These are phyloP conservation scores for Phoenix roebelenii DNA, from an alignment of 176 grass and related monocot genomes.

Conservation along the genomic window DNA sequence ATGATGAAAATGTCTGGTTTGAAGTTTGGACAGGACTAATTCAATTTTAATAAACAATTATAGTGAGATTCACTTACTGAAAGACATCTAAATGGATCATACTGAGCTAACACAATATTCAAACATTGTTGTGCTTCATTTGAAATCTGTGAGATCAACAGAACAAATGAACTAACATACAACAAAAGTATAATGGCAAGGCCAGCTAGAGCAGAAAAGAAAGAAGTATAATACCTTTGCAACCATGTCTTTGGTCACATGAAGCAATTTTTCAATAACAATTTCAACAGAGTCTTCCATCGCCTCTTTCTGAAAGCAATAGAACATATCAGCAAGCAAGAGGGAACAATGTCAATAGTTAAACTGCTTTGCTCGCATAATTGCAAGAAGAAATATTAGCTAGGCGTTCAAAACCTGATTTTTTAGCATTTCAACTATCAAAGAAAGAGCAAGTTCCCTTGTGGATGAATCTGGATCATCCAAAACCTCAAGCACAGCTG, in stretches of 20 bases:
- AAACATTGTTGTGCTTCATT: slow-evolving; percentile 85
- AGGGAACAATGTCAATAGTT: too few relatives aligned
- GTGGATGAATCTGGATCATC: slow-evolving; percentile 75
- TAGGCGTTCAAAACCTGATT: slow-evolving; percentile 48
- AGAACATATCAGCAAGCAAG: slow-evolving; percentile 4
- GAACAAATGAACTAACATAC: slow-evolving; percentile 22
- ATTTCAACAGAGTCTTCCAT: slow-evolving; percentile 96
- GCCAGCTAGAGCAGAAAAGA: slow-evolving; percentile 3
- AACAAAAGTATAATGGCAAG: slow-evolving; percentile 15
- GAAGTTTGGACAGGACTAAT: slow-evolving; percentile 4
- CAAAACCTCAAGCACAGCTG: slow-evolving; percentile 75
- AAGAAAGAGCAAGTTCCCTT: slow-evolving; percentile 71
- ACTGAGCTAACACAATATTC: slow-evolving; percentile 62
- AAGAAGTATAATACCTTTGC: slow-evolving; percentile 46
- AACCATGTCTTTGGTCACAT: slow-evolving; percentile 69
- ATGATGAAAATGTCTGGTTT: slow-evolving; percentile 14
- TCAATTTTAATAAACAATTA: neutral
- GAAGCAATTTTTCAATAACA: slow-evolving; percentile 90
- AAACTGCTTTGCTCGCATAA: too few relatives aligned
- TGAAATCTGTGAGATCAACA: slow-evolving; percentile 51
- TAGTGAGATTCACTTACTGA: slow-evolving; percentile 35
- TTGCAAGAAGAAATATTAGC: too few relatives aligned
- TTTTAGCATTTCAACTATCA: slow-evolving; percentile 80
- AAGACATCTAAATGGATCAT: slow-evolving; percentile 88
- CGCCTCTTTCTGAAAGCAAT: slow-evolving; percentile 55